Conservation (phyloP, 2,329 filamentous ascomycete species). For the Xylaria sp. region DNA sequence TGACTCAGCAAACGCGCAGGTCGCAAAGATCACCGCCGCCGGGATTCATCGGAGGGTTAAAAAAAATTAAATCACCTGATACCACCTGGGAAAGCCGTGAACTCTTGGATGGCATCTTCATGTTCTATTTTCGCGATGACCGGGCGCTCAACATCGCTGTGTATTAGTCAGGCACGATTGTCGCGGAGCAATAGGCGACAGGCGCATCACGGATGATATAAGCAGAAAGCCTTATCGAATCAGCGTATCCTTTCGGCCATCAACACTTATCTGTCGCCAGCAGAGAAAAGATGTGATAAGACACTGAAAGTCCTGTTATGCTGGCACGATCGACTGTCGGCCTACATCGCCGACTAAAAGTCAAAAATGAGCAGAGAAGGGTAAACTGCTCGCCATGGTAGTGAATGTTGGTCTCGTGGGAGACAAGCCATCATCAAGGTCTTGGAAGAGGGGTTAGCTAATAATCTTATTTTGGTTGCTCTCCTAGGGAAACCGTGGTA, state of each 20-base stretch:
- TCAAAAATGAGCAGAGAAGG: background rate
- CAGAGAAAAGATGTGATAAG: background rate
- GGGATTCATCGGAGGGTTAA: background rate
- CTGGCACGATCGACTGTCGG: background rate
- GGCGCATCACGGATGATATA: slow-evolving; percentile 22
- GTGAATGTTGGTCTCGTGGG: slow-evolving; percentile 1
- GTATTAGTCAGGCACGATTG: background rate
- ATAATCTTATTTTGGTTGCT: background rate
- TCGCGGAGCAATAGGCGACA: slow-evolving; percentile 3
- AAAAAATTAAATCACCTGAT: background rate
- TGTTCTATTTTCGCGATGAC: background rate
- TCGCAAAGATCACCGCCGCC: background rate
- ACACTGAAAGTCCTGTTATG: background rate
- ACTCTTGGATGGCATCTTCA: background rate
- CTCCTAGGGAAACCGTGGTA: background rate
- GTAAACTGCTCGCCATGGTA: background rate
- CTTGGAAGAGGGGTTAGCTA: background rate
- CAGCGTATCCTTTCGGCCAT: background rate
- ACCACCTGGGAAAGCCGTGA: background rate
- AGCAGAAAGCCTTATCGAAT: slow-evolving; percentile 20
- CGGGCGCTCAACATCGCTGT: background rate
- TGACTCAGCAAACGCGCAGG: slow-evolving; percentile 27
- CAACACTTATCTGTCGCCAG: background rate
- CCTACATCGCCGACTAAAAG: background rate
- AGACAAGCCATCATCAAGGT: background rate